Evolutionary conservation across 768 basidiomycete genomes (phyloP).

Genomic region (Rhizopogon salebrosus): DNA sequence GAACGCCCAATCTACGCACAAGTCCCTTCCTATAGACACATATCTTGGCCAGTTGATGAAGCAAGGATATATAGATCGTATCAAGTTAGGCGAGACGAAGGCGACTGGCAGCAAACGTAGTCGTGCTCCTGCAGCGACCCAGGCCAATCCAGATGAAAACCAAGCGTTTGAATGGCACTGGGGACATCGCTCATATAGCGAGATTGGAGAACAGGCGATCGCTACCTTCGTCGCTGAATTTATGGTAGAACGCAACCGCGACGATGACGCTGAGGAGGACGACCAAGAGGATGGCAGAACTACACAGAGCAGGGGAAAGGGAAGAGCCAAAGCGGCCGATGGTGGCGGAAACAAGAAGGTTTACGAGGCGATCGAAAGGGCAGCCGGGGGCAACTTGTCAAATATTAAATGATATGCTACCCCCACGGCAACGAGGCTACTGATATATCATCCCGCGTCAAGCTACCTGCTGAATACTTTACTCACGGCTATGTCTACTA

Average conservation of each 20-base stretch:
- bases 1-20: slow-evolving; percentile 44
- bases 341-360: slow-evolving; percentile 34
- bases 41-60: slow-evolving; percentile 60
- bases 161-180: slow-evolving; percentile 73
- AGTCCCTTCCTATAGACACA: slow-evolving; percentile 51
- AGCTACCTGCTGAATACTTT: background rate
- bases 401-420: slow-evolving; percentile 24
- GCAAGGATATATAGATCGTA: slow-evolving; percentile 77
- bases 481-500: background rate
- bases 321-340: slow-evolving; percentile 12
- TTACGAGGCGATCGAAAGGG: slow-evolving; percentile 54
- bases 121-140: slow-evolving; percentile 39
- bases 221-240: slow-evolving; percentile 77
- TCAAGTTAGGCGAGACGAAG: slow-evolving; percentile 45
- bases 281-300: slow-evolving; percentile 23
- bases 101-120: slow-evolving; percentile 45
- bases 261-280: slow-evolving; percentile 25
- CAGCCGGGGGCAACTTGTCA: slow-evolving; percentile 53
- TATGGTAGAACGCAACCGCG: slow-evolving; percentile 48
- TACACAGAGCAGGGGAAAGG: slow-evolving; percentile 11
- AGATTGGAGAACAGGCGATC: slow-evolving; percentile 76
- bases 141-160: slow-evolving; percentile 27
- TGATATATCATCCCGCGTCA: background rate
- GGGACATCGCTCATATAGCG: slow-evolving; percentile 75
- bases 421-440: background rate